Base-by-base conservation (phyloP, 1,284 basidiomycete genomes). In the Leucocoprinus gongylophorus region DNA sequence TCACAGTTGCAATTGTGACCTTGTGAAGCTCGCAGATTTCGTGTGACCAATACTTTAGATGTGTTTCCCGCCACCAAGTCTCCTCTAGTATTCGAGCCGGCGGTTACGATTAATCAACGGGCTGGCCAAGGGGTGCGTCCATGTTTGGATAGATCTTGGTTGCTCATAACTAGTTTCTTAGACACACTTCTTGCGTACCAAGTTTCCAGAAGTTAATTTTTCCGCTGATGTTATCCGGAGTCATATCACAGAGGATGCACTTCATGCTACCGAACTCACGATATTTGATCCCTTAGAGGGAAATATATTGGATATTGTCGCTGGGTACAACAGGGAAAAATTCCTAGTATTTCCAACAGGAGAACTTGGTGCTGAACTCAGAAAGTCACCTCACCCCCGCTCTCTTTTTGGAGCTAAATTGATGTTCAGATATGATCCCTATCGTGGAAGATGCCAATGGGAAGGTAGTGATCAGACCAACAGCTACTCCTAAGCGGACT, bases 171-270 rank as follows among this genome's bases (percentile, higher is more conserved):
- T 37, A n/a, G 44, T 48, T 28, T 49, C 41, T 4, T 55, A 88
- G 87, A 75, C 83, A 8, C 78, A 81, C 51, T 88, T 85, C 58
- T 67, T 89, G 43, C 77, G 83, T 44, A 80, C 78, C 13, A 75
- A 77, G 63, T 74, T 83, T 54, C 84, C 87, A 2, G 85, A 89
- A 55, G 72, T 83, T n/a, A 83, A 88, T 54, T 70, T 89, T 29
- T 68, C 84, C 6, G 66, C 75, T 28, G 80, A 86, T 26, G 65
- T 89, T 23, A 73, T 89, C 42, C 66, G 76, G 46, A 73, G 78
- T 18, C 71, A 80, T 54, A 65, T 87, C 13, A 64, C 69, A 21
- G 67, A 69, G 44, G 79, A 83, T 43, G 67, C 69, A 10, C 65
- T 60, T 33, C 51, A 68, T 40, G 54, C 59, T 28, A 63, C 61